These are phyloP conservation scores for Ophiorrhiza pumila DNA, from an alignment of 257 asterid species.

Conservation along the genomic window DNA sequence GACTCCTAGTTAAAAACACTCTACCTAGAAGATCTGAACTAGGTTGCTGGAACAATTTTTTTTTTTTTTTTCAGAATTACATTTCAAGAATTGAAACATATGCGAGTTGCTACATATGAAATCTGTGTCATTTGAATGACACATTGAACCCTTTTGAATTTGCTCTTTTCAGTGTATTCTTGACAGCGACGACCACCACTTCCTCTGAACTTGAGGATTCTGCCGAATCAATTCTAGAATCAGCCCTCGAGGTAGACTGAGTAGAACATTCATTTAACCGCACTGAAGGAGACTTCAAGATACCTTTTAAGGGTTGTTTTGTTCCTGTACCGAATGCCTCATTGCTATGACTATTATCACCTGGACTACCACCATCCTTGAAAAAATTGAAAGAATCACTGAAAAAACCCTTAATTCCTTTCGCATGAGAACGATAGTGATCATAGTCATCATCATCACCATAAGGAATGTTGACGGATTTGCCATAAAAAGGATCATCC, in stretches of 20 bases:
- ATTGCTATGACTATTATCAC: constrained; percentile 21
- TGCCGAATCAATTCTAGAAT: constrained; percentile 20
- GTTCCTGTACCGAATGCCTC: constrained; percentile 6
- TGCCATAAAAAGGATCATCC: constrained; percentile 21
- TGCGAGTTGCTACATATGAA: not conserved
- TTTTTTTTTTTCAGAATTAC: not conserved
- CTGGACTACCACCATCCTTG: not conserved
- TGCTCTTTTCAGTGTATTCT: constrained; percentile 42
- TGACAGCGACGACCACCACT: not conserved
- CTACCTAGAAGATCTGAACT: constrained; percentile 19
- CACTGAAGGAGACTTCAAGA: constrained; percentile 45
- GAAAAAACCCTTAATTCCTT: constrained; percentile 10
- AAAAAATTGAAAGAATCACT: constrained; percentile 21
- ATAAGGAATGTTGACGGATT: constrained; percentile 1
- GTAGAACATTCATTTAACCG: constrained; percentile 19
- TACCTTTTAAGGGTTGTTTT: constrained; percentile 55
- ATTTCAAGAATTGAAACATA: not conserved
- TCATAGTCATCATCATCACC: constrained; percentile 3
- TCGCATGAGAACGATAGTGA: not conserved
- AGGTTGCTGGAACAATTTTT: constrained; percentile 6
- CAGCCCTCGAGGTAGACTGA: not conserved
- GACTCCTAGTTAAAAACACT: constrained; percentile 10
- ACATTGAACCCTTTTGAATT: constrained; percentile 75
- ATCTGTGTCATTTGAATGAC: constrained; percentile 34
- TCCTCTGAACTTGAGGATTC: constrained; percentile 25